phyloP scores from a whole-genome alignment of 108 stramenopile species.

The Cyclostephanos tholiformis region DNA sequence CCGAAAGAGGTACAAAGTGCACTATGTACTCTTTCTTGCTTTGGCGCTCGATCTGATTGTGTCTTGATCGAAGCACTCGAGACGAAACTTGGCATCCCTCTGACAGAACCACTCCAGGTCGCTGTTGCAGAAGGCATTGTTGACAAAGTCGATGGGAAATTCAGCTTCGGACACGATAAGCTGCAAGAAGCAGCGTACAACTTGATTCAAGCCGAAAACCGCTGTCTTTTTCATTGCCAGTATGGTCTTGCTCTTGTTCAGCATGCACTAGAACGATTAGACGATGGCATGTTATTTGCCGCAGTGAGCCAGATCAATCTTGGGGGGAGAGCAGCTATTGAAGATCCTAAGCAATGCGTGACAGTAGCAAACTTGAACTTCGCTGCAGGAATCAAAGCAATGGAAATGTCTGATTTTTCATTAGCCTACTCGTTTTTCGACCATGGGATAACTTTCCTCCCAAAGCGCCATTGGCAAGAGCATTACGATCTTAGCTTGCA shows the following conservation, averaged over 20 bases:
- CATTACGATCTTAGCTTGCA: slow-evolving; percentile 16
- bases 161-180: slow-evolving; percentile 23
- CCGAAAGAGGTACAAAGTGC: slow-evolving; percentile 16
- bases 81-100: not conserved
- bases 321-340: slow-evolving; percentile 19
- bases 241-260: slow-evolving; percentile 16
- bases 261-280: not conserved
- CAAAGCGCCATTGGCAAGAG: slow-evolving; percentile 24
- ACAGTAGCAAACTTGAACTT: slow-evolving; percentile 18
- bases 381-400: slow-evolving; percentile 25
- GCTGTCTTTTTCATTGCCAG: slow-evolving; percentile 17
- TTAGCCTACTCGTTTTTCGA: slow-evolving; percentile 28
- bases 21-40: slow-evolving; percentile 18
- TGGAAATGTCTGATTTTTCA: slow-evolving; percentile 38
- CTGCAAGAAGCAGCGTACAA: slow-evolving; percentile 38
- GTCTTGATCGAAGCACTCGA: slow-evolving; percentile 18
- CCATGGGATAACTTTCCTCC: slow-evolving; percentile 28
- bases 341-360: slow-evolving; percentile 3
- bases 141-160: slow-evolving; percentile 21
- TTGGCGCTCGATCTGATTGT: slow-evolving; percentile 10
- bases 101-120: slow-evolving; percentile 7
- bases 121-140: slow-evolving; percentile 25
- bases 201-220: slow-evolving; percentile 25
- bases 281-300: slow-evolving; percentile 22
- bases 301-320: slow-evolving; percentile 36